phyloP scores from a whole-genome alignment of 495 filamentous ascomycete species.

The Neurospora tetraspora region DNA sequence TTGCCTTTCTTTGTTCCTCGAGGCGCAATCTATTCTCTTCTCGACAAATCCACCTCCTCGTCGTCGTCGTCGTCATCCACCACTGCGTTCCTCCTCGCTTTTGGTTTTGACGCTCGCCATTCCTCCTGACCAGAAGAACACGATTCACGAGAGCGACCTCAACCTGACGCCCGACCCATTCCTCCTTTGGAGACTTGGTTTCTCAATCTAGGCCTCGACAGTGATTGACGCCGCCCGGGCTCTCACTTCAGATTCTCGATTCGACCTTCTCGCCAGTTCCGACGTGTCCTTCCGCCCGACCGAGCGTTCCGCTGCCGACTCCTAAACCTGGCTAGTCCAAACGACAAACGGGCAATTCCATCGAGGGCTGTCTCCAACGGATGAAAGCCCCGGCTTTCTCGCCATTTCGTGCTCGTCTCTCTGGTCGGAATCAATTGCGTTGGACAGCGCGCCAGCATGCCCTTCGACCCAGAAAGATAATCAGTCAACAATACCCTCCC shows the following conservation, averaged over 20 bases:
- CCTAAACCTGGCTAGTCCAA: background rate
- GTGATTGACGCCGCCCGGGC: background rate
- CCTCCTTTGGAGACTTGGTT: background rate
- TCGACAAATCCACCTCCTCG: background rate
- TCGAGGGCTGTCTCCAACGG: slow-evolving; percentile 8
- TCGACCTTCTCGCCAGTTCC: background rate
- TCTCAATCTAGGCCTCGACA: background rate
- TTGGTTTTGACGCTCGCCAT: slow-evolving; percentile 14
- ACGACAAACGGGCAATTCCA: background rate
- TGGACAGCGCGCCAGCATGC: slow-evolving; percentile 45
- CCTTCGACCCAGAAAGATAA: slow-evolving; percentile 45
- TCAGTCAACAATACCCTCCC: slow-evolving; percentile 27
- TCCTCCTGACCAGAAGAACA: background rate
- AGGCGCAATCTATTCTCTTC: slow-evolving; percentile 15
- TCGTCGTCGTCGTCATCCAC: slow-evolving; percentile 4
- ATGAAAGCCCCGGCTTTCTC: slow-evolving; percentile 16
- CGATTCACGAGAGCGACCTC: background rate
- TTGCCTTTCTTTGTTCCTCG: slow-evolving; percentile 22
- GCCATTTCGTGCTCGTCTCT: slow-evolving; percentile 10
- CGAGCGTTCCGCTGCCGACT: background rate
- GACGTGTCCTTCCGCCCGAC: slow-evolving; percentile 10
- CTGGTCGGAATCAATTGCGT: slow-evolving; percentile 23
- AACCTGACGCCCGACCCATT: background rate
- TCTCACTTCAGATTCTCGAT: background rate
- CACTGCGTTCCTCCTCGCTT: slow-evolving; percentile 17